Evolutionary conservation across 2,329 filamentous ascomycete genomes (phyloP), one percentile per base, ranked within the genome.

Genomic region (Scytalidium sp.): DNA sequence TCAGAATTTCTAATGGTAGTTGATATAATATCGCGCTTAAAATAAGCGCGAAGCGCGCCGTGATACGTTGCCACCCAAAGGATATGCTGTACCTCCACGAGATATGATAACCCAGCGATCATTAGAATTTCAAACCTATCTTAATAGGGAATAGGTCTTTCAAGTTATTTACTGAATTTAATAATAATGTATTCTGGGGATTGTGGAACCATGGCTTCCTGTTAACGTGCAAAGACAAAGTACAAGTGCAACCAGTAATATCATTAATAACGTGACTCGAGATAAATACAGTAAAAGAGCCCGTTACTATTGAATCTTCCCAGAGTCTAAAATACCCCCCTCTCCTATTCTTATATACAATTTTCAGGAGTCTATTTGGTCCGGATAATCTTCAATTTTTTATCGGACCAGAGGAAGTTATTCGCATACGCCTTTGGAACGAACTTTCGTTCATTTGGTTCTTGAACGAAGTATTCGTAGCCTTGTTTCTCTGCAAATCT

Each of bases 381-480:
- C 64, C 86, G 81, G 68, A 92, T 83, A 64, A 87, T 82, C 80
- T 97, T 97, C 68, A 97, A 76, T 81, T 93, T 94, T 71, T 83
- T 86, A 11, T 88, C 75, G 55, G 84, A 84, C 75, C 95, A 92
- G 56, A 92, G 67, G 72, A 97, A 99, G 76, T 97, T 96, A 73
- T 96, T 95, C 53, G 94, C 93, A 70, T 99, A 99, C 10, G 90
- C 88, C 83, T 99, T 99, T 53, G 91, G 89, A 15, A 84, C 75
- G 62, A 97, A 86, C 65, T 86, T 88, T 66, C 94, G 84, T 71
- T 84, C 83, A 65, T 97, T 95, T 29, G 94, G 93, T 74, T 97
- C 94, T 77, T 97, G 94, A 20, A 99, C 92, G 69, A 94, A 97
- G 73, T 96, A 99, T 69, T 99, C 93, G 68, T 99, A 99, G 29